Evolutionary conservation across 768 basidiomycete species (phyloP).

Genomic region (Agrocybe pediades): DNA sequence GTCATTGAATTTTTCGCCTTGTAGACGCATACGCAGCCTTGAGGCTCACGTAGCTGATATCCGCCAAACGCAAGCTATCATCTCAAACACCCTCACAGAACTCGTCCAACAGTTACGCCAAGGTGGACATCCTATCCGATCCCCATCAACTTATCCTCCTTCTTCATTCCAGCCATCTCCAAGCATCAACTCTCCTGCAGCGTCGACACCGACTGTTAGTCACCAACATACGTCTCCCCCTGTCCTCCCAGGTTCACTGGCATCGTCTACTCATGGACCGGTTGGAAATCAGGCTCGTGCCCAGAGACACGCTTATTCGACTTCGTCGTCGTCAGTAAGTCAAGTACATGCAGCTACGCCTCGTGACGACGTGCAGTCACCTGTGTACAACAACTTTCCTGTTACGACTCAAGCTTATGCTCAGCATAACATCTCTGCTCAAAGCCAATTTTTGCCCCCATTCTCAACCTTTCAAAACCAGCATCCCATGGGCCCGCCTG

Average conservation of each 20-base stretch:
- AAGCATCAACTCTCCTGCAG: conserved; percentile 59
- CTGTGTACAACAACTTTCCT: conserved; percentile 44
- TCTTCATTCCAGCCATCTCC: conserved; percentile 67
- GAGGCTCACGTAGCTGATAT: conserved; percentile 87
- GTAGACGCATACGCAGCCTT: conserved; percentile 89
- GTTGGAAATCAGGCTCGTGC: conserved; percentile 29
- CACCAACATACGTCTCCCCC: conserved; percentile 44
- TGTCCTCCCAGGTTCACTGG: conserved; percentile 27
- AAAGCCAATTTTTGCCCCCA: conserved; percentile 64
- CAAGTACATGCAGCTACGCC: conserved; percentile 28
- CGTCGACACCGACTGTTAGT: conserved; percentile 50
- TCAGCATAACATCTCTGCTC: conserved; percentile 30
- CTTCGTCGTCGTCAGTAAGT: conserved; percentile 32
- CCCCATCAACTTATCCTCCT: conserved; percentile 61
- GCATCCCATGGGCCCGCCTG: conserved; percentile 45
- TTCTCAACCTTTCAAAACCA: conserved; percentile 65
- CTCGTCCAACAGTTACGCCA: conserved; percentile 78
- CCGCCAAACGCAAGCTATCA: conserved; percentile 68
- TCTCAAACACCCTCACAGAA: conserved; percentile 80
- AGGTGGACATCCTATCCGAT: conserved; percentile 52
- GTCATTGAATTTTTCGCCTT: conserved; percentile 17
- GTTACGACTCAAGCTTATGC: conserved; percentile 36
- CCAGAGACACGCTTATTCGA: conserved; percentile 40
- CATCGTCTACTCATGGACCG: conserved; percentile 25
- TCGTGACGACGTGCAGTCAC: conserved; percentile 43